Conservation (phyloP, 495 filamentous ascomycete genomes). For the Rhizodiscina lignyota region DNA sequence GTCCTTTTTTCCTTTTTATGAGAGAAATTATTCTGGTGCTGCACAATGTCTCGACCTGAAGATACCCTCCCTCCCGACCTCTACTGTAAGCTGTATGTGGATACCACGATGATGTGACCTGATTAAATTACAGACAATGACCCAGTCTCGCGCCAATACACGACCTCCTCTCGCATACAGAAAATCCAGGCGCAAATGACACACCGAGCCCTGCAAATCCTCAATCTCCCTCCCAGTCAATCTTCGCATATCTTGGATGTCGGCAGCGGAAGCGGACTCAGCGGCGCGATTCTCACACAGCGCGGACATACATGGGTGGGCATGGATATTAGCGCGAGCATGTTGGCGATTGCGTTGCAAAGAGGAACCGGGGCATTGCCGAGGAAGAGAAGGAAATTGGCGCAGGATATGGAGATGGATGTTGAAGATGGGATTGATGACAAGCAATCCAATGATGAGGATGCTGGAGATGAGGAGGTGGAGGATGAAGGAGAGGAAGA, state of each 20-base stretch:
- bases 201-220: constrained; percentile 74
- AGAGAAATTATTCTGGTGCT: too few species aligned
- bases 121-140: too few species aligned
- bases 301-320: constrained; percentile 75
- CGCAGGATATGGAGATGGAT: too few species aligned
- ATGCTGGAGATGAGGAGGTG: constrained; percentile 23
- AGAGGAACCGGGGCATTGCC: too few species aligned
- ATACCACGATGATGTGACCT: too few species aligned
- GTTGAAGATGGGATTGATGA: not conserved
- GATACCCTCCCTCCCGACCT: constrained; percentile 65
- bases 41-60: constrained; percentile 89
- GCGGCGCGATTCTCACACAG: constrained; percentile 75
- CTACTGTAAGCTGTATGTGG: too few species aligned
- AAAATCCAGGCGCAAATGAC: constrained; percentile 93
- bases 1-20: too few species aligned
- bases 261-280: constrained; percentile 89
- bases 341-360: constrained; percentile 84
- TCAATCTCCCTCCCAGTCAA: constrained; percentile 56
- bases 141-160: constrained; percentile 87
- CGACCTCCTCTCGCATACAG: constrained; percentile 88
- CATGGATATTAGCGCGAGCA: constrained; percentile 84
- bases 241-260: constrained; percentile 86
- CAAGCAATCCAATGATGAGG: not conserved
- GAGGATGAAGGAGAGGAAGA: constrained; percentile 42
- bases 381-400: too few species aligned